phyloP scores from a whole-genome alignment of 352 stramenopile genomes.

The Stramenopiles sp. region DNA sequence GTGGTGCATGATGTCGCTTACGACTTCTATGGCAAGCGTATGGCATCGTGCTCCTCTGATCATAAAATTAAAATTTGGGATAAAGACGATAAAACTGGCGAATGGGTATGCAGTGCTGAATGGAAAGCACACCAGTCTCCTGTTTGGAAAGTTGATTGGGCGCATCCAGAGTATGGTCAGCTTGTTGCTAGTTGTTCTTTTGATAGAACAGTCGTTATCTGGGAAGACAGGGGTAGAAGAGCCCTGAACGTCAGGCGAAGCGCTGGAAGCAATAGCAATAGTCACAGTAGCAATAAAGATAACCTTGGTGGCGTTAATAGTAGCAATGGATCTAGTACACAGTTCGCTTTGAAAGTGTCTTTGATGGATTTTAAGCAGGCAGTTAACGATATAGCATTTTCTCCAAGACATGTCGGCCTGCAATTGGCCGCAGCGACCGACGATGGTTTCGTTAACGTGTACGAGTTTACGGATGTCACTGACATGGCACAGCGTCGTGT shows the following conservation, averaged over 20 bases:
- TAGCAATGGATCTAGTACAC: constrained; percentile 29
- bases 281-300: no score
- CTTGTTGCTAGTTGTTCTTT: constrained; percentile 77
- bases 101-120: constrained; percentile 60
- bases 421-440: constrained; percentile 71
- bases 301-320: not conserved
- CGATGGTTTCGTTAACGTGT: constrained; percentile 81
- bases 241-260: no score
- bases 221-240: constrained; percentile 59
- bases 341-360: constrained; percentile 54
- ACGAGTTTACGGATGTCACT: constrained; percentile 81
- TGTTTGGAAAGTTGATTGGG: constrained; percentile 78
- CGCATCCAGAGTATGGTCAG: constrained; percentile 83
- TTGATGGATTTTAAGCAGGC: constrained; percentile 70
- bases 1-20: constrained; percentile 76
- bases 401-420: constrained; percentile 68
- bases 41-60: constrained; percentile 70
- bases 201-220: constrained; percentile 76
- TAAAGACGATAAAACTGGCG: constrained; percentile 43
- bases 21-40: constrained; percentile 67
- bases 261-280: no score
- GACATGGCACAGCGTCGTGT: constrained; percentile 83
- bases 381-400: constrained; percentile 85
- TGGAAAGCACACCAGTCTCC: constrained; percentile 63
- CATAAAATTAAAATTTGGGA: constrained; percentile 69